A percentile compares a stretch with the other conserved stretches of the same genome.
Evolutionary conservation across 257 asterid genomes (phyloP).

Genomic region (Cinchona pubescens): DNA sequence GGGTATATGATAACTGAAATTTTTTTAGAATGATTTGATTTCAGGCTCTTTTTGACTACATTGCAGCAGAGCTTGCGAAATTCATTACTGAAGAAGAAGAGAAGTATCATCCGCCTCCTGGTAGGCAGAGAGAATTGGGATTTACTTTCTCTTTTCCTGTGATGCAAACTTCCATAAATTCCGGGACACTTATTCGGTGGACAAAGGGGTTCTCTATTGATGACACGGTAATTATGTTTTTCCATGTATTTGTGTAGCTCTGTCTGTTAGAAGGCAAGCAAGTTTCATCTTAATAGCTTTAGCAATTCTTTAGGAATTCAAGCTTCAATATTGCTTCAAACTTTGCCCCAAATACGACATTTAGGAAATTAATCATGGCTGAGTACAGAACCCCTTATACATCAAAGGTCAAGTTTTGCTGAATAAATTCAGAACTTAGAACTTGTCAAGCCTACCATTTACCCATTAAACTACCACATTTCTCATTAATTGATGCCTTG

Average conservation of each 20-base stretch:
- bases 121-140: constrained; percentile 41
- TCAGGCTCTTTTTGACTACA: constrained; percentile 43
- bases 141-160: constrained; percentile 50
- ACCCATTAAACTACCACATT: background rate
- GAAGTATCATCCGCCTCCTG: constrained; percentile 34
- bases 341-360: background rate
- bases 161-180: constrained; percentile 61
- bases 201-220: constrained; percentile 81
- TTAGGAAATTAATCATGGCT: background rate
- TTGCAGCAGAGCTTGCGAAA: constrained; percentile 38
- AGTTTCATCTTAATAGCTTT: background rate
- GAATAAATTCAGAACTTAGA: background rate
- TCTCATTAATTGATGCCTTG: background rate
- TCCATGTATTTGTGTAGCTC: background rate
- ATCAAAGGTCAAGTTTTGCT: background rate
- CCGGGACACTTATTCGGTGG: constrained; percentile 89
- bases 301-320: background rate
- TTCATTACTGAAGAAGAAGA: constrained; percentile 35
- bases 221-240: constrained; percentile 41
- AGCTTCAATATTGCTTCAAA: background rate
- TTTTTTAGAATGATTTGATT: constrained; percentile 8
- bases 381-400: background rate
- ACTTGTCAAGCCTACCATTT: background rate
- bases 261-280: background rate
- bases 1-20: background rate